Conservation (phyloP, 352 stramenopile species). For the Pythium sp. region DNA sequence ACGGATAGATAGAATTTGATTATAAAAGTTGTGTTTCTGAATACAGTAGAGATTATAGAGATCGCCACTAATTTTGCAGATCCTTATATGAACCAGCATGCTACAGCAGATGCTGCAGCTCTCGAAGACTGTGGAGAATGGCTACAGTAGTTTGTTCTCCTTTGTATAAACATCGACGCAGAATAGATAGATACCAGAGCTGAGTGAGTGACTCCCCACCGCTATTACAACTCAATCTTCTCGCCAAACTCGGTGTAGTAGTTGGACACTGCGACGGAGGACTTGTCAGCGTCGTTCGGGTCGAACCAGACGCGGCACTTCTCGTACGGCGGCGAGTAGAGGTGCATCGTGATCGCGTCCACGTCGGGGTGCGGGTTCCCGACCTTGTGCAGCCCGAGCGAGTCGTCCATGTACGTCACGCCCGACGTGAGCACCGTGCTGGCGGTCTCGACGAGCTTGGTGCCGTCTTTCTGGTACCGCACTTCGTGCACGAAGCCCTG, state of each 20-base stretch:
- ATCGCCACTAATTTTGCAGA: too few species aligned
- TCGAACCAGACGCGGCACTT: conserved; percentile 90
- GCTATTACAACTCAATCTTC: conserved; percentile 27
- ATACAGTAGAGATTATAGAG: conserved; percentile 1
- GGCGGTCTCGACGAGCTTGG: conserved; percentile 51
- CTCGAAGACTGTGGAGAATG: background rate
- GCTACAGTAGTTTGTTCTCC: background rate
- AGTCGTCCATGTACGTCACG: conserved; percentile 91
- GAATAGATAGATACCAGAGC: background rate
- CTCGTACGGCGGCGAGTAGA: conserved; percentile 92
- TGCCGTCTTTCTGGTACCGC: conserved; percentile 64
- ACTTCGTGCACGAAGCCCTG: conserved; percentile 88
- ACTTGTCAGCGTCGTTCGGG: conserved; percentile 49
- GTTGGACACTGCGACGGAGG: conserved; percentile 66
- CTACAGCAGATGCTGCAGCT: too few species aligned
- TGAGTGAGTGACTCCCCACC: background rate
- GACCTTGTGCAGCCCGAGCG: conserved; percentile 91
- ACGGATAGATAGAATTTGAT: background rate
- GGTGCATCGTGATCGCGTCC: conserved; percentile 91
- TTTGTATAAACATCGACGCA: background rate
- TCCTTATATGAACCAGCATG: too few species aligned
- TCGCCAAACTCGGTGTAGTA: conserved; percentile 84
- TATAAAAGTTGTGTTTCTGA: background rate
- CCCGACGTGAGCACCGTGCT: conserved; percentile 59
- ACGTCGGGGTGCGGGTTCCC: conserved; percentile 62